Conservation (phyloP, 169 alveolate genomes). For the Babesia bigemina region DNA sequence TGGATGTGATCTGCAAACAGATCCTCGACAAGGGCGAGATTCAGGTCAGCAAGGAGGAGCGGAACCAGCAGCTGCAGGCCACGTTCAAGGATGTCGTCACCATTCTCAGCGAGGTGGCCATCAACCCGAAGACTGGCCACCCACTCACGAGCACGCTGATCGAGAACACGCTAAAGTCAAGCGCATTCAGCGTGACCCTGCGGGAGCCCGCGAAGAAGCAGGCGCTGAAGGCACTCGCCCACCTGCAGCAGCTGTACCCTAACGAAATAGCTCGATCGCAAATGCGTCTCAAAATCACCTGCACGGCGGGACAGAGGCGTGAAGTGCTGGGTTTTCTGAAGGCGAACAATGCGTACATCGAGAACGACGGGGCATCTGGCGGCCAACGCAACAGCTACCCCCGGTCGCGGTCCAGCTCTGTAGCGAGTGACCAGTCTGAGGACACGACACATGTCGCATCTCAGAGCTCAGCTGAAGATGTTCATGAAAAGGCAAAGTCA, state of each 20-base stretch:
- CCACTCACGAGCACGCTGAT: constrained; percentile 84
- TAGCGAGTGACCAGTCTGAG: not conserved
- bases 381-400: not conserved
- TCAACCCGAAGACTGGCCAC: constrained; percentile 85
- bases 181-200: constrained; percentile 79
- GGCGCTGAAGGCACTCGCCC: constrained; percentile 80
- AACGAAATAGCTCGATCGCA: constrained; percentile 80
- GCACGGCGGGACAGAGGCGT: constrained; percentile 43
- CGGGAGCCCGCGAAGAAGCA: constrained; percentile 83
- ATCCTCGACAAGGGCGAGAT: constrained; percentile 92
- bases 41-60: constrained; percentile 87
- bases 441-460: not conserved
- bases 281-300: constrained; percentile 77
- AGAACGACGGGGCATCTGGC: constrained; percentile 52
- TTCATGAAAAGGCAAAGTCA: not conserved
- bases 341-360: constrained; percentile 60
- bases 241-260: constrained; percentile 78
- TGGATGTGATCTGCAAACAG: constrained; percentile 84
- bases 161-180: constrained; percentile 79
- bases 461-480: not conserved
- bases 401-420: not conserved
- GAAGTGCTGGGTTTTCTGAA: constrained; percentile 63
- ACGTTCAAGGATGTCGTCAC: constrained; percentile 81
- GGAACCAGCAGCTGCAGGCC: constrained; percentile 80
- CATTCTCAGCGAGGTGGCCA: constrained; percentile 78